A percentile compares a stretch with the other conserved stretches of the same genome.
These are phyloP conservation scores for Corallochytrium limacisporum DNA, from an alignment of 78 protist species.

Conservation along the genomic window DNA sequence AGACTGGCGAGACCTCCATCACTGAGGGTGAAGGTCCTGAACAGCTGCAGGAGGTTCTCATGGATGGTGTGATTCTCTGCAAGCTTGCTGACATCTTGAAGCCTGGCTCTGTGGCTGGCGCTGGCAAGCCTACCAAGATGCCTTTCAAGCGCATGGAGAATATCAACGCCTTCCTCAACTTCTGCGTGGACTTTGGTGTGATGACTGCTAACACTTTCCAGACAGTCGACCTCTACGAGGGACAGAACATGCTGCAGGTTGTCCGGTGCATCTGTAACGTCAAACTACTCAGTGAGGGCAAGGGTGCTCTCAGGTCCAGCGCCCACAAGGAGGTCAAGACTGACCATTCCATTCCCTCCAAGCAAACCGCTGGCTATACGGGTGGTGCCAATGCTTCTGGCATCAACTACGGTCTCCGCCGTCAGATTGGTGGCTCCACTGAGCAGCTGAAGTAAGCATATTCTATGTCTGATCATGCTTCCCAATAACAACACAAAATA, in stretches of 20 bases:
- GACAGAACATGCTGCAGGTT: constrained; percentile 18
- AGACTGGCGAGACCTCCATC: neutral
- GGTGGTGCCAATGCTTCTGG: neutral
- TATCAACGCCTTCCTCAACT: constrained; percentile 15
- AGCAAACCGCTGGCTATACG: neutral
- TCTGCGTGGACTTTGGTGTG: neutral
- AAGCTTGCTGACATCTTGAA: neutral
- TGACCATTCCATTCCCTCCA: neutral
- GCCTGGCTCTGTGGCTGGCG: neutral
- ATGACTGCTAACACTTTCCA: constrained; percentile 1
- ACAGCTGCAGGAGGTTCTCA: constrained; percentile 9
- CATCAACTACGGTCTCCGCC: neutral
- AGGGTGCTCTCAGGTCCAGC: neutral
- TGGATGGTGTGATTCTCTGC: constrained; percentile 18
- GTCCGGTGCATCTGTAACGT: neutral
- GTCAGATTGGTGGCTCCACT: too few relatives aligned
- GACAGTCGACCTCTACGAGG: constrained; percentile 20
- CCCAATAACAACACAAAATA: too few relatives aligned
- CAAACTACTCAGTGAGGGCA: neutral
- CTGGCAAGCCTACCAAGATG: constrained; percentile 20
- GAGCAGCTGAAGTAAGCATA: too few relatives aligned
- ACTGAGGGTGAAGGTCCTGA: neutral
- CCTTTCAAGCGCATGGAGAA: constrained; percentile 24
- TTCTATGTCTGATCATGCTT: too few relatives aligned
- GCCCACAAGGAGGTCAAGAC: neutral